Base-by-base conservation (phyloP, 345 rosid species). In the Citrus cavaleriei region DNA sequence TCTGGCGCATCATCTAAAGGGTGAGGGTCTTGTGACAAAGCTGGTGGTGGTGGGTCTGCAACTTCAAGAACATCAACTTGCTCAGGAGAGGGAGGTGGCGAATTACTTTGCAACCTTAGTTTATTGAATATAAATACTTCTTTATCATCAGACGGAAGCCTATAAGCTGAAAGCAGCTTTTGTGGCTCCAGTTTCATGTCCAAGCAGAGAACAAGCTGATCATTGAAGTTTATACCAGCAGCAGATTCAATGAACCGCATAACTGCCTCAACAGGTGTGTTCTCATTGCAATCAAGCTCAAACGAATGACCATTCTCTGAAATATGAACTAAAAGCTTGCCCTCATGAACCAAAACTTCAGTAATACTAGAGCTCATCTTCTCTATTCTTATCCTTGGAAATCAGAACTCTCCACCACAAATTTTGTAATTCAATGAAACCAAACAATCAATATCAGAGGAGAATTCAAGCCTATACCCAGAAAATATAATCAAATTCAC, bases 221-320 rank as follows among this genome's bases (percentile, higher is more conserved):
- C 99, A 22, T 74, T 83, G 82, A 88, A 84, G 82, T 57, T 80
- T 35, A 94, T 88, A 76, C 91, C 89, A 0, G 98, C 74, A 32
- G 71, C 86, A 0, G 93, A 83, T 85, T 92, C 89, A 24, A 93
- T 86, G 51, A 69, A 75, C 74, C 88, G 90, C 97, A 96, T 93
- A 58, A 96, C 95, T 9, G 85, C 82, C 71, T 92, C 98, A 64
- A 96, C 99, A 21, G 81, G 81, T 65, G 92, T 89, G 4, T 87
- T 82, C 75, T 87, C 95, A 78, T 86, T 76, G 83, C 97, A 94
- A 12, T 89, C 88, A 32, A 94, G 88, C 79, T 86, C 92, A 79
- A 87, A 89, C 3, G 98, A 90, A 74, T 75, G 95, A 19, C 99
- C 99, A 80, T 94, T 90, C 82, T 96, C 98, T 25, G 99, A 94